Base-by-base conservation (phyloP, 164 flowering plant genomes). In the Chimonanthus praecox region DNA sequence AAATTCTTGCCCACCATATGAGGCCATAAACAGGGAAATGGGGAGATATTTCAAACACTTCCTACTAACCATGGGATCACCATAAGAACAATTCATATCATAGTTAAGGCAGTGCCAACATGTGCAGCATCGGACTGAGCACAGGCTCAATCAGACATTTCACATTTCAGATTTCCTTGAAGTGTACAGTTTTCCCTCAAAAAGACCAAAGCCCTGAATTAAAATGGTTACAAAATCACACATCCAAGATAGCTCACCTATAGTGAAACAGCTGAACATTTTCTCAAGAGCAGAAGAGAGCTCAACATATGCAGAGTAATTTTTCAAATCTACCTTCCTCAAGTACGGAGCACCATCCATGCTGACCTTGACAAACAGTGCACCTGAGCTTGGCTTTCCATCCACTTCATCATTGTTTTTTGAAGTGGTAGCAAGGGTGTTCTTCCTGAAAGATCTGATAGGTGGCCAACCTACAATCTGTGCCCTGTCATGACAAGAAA, bases 391-490 rank as follows among this genome's bases (percentile, higher is more conserved):
- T 7, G 86, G 90, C 77, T 90, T 94, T 21, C 95, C 97, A 79
- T 92, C 94, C 49, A 88, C 91, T 82, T 90, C 97, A 46, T 90
- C 97, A 77, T 82, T 92, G 84, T 82, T 89, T 83, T 95, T 95
- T 4, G 94, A 82, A 49, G 83, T 82, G 70, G 91, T 87, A 15
- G 92, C 92, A 86, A 94, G 71, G 16, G 97, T 78, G 73, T 91
- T 91, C 67, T 90, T 95, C 77, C 99, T 83, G 74, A 82, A 91
- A 61, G 99, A 88, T 81, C 94, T 84, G 1, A 95, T 86, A 3
- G 99, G 99, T 47, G 99, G 99, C 99, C 99, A 94, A 78, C 98
- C 98, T 68, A 94, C 94, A 61, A 94, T 97, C 78, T 92, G 95
- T 7, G 97, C 94, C 90, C 98, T 94, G 89, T 69, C 68, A 83